These are phyloP conservation scores for Fragilaria radians DNA, from an alignment of 108 stramenopile genomes.

Conservation along the genomic window DNA sequence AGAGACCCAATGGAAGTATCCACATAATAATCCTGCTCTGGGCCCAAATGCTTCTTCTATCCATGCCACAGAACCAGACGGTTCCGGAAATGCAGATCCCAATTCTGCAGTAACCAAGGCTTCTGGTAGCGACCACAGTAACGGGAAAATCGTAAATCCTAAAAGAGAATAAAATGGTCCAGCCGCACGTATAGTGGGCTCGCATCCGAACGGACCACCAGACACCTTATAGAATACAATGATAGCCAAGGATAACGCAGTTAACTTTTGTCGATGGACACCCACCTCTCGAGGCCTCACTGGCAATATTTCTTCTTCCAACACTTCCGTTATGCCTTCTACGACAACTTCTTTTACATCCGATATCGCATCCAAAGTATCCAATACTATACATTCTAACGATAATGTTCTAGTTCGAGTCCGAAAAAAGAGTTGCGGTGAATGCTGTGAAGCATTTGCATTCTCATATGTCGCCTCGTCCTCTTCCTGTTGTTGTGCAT, in stretches of 20 bases:
- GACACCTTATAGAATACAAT: constrained; percentile 88
- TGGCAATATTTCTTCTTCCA: neutral
- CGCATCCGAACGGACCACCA: constrained; percentile 94
- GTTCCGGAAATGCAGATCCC: constrained; percentile 82
- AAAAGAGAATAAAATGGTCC: constrained; percentile 84
- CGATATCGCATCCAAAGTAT: neutral
- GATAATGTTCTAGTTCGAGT: neutral
- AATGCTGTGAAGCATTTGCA: too few species aligned
- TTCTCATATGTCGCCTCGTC: too few species aligned
- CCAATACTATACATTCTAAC: neutral
- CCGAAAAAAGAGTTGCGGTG: neutral
- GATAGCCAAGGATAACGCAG: constrained; percentile 59
- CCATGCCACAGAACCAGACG: constrained; percentile 87
- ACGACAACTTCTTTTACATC: neutral
- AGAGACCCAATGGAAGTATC: constrained; percentile 84
- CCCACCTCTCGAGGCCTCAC: neutral
- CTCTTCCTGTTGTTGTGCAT: too few species aligned
- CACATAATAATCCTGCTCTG: constrained; percentile 72
- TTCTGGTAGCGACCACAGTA: constrained; percentile 93
- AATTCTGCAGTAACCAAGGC: constrained; percentile 88
- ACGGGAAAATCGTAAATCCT: constrained; percentile 72
- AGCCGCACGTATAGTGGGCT: constrained; percentile 78
- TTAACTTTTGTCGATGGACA: constrained; percentile 12
- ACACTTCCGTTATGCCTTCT: neutral
- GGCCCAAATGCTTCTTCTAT: constrained; percentile 89